Conservation (phyloP, 2,329 filamentous ascomycete species). For the Claviceps lovelessii region DNA sequence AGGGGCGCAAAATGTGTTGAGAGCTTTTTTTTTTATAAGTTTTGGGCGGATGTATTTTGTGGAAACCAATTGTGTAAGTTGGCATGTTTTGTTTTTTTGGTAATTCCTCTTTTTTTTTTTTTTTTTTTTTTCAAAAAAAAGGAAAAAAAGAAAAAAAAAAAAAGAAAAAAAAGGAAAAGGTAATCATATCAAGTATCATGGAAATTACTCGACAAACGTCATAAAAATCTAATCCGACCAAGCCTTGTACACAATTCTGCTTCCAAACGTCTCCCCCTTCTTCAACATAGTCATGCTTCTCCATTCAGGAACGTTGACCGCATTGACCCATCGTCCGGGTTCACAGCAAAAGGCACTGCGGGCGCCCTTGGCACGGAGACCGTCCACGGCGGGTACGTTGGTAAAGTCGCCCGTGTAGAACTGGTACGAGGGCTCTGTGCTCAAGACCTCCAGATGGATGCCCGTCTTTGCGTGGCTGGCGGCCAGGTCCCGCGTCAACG, state of each 20-base stretch:
- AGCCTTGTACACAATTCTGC: constrained; percentile 66
- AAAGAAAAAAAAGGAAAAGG: too few species aligned
- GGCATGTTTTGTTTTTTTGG: neutral
- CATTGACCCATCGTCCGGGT: constrained; percentile 82
- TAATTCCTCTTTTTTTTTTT: too few species aligned
- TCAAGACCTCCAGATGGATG: constrained; percentile 72
- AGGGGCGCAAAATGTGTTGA: neutral
- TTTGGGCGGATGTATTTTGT: neutral
- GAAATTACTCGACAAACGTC: too few species aligned
- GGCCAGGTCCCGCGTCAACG: constrained; percentile 52
- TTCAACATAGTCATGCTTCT: constrained; percentile 64
- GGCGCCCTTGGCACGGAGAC: constrained; percentile 46
- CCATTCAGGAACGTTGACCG: constrained; percentile 69
- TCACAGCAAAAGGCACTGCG: constrained; percentile 83
- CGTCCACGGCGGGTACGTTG: constrained; percentile 54
- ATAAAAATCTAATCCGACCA: constrained; percentile 49
- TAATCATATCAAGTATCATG: neutral
- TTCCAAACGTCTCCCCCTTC: constrained; percentile 73
- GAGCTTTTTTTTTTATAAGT: neutral
- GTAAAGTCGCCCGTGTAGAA: constrained; percentile 89
- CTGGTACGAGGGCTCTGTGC: constrained; percentile 92
- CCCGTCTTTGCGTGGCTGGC: constrained; percentile 61
- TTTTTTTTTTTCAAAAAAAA: neutral
- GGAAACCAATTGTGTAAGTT: neutral
- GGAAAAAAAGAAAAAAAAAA: too few species aligned